phyloP scores from a whole-genome alignment of 345 rosid genomes.

The Noccaea bulbosa region DNA sequence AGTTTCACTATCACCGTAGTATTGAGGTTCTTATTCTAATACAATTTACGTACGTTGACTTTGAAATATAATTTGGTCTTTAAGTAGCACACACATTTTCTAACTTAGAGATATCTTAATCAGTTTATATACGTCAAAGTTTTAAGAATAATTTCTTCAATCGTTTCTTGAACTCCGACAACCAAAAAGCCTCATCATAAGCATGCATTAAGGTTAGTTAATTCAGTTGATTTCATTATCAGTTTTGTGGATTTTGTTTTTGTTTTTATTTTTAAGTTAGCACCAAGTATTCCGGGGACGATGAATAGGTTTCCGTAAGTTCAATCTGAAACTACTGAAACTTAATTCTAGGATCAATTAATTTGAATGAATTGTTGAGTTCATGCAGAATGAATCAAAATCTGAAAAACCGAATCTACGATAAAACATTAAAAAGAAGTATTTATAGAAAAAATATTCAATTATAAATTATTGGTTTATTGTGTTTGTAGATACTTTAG shows the following conservation, averaged over 20 bases:
- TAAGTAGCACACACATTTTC: slow-evolving; percentile 26
- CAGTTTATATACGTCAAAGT: slow-evolving; percentile 4
- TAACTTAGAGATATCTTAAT: slow-evolving; percentile 23
- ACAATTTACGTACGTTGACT: slow-evolving; percentile 36
- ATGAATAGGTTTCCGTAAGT: too few species aligned
- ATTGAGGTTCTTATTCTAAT: slow-evolving; percentile 25
- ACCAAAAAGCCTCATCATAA: slow-evolving; percentile 1
- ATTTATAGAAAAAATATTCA: background rate
- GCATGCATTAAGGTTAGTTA: slow-evolving; percentile 17
- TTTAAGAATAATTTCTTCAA: slow-evolving; percentile 24
- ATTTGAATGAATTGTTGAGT: too few species aligned
- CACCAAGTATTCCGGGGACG: too few species aligned
- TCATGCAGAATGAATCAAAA: too few species aligned
- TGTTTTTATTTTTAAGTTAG: too few species aligned
- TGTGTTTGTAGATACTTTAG: background rate
- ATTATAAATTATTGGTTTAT: background rate
- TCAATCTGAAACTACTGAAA: too few species aligned
- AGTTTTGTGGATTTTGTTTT: background rate
- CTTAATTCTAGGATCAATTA: too few species aligned
- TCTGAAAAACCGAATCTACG: too few species aligned
- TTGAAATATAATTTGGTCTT: slow-evolving; percentile 26
- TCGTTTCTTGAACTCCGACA: slow-evolving; percentile 11
- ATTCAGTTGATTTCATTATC: slow-evolving; percentile 9
- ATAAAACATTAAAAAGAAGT: background rate
- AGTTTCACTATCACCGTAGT: slow-evolving; percentile 17